phyloP scores from a whole-genome alignment of 2,329 filamentous ascomycete genomes.

The Mycosphaerella sp. region DNA sequence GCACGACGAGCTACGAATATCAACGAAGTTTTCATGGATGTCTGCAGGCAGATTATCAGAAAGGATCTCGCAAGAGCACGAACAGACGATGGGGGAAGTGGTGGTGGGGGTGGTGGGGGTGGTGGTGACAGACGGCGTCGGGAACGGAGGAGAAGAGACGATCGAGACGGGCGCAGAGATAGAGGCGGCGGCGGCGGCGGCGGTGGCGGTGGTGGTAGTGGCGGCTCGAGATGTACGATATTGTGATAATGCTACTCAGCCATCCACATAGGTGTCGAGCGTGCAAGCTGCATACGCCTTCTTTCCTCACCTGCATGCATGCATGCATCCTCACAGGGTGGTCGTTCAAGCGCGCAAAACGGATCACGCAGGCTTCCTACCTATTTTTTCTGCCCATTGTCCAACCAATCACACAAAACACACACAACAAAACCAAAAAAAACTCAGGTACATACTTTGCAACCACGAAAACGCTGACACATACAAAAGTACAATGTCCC shows the following conservation, averaged over 20 bases:
- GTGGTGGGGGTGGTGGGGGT: neutral
- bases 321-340: too few species aligned
- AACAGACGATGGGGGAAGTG: slow-evolving; percentile 8
- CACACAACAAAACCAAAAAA: too few species aligned
- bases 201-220: neutral
- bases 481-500: too few species aligned
- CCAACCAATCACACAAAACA: too few species aligned
- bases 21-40: slow-evolving; percentile 67
- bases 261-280: neutral
- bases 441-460: too few species aligned
- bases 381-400: too few species aligned
- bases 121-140: slow-evolving; percentile 11
- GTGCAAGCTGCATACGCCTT: too few species aligned
- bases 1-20: slow-evolving; percentile 79
- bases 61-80: slow-evolving; percentile 27
- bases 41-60: slow-evolving; percentile 36
- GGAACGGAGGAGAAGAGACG: slow-evolving; percentile 11
- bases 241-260: slow-evolving; percentile 10
- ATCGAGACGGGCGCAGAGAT: slow-evolving; percentile 10
- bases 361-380: too few species aligned
- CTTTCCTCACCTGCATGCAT: too few species aligned
- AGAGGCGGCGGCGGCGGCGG: neutral
- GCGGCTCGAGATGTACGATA: slow-evolving; percentile 19
- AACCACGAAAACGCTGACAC: too few species aligned
- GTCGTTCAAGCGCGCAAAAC: too few species aligned